Conservation (phyloP, 2,329 filamentous ascomycete genomes). For the Aquanectria penicillioides region DNA sequence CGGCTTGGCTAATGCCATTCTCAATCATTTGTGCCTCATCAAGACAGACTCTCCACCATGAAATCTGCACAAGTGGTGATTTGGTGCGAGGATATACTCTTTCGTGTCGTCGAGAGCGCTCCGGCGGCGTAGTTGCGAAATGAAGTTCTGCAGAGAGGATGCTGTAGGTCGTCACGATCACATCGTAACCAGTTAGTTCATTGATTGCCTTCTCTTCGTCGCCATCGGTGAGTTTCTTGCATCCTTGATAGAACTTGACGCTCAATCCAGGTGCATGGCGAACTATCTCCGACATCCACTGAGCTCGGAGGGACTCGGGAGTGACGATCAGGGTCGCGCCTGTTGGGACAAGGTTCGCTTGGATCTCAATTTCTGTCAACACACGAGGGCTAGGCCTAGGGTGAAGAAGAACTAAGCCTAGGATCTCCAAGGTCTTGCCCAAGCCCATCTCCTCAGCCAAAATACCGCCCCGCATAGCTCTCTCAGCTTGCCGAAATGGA, state of each 20-base stretch:
- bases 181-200: slow-evolving; percentile 61
- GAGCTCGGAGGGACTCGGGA: slow-evolving; percentile 64
- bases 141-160: slow-evolving; percentile 85
- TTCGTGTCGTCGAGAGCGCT: slow-evolving; percentile 72
- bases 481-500: slow-evolving; percentile 54
- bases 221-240: slow-evolving; percentile 48
- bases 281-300: slow-evolving; percentile 70
- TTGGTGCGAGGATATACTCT: slow-evolving; percentile 73
- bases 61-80: slow-evolving; percentile 82
- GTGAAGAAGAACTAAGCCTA: slow-evolving; percentile 75
- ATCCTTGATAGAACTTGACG: slow-evolving; percentile 67
- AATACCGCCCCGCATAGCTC: slow-evolving; percentile 67
- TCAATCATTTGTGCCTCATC: slow-evolving; percentile 94
- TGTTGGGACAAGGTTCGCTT: slow-evolving; percentile 56
- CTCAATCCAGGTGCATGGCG: slow-evolving; percentile 67
- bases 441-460: slow-evolving; percentile 86
- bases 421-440: slow-evolving; percentile 81
- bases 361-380: slow-evolving; percentile 29
- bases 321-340: slow-evolving; percentile 71
- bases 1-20: slow-evolving; percentile 84
- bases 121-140: slow-evolving; percentile 75
- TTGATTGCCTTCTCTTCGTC: slow-evolving; percentile 53
- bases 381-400: slow-evolving; percentile 50
- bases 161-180: slow-evolving; percentile 73
- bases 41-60: slow-evolving; percentile 86